Percentiles rank a stretch among this genome's conserved stretches.
Conservation (phyloP, 306 rosid genomes). For the Cicer pinnatifidum region DNA sequence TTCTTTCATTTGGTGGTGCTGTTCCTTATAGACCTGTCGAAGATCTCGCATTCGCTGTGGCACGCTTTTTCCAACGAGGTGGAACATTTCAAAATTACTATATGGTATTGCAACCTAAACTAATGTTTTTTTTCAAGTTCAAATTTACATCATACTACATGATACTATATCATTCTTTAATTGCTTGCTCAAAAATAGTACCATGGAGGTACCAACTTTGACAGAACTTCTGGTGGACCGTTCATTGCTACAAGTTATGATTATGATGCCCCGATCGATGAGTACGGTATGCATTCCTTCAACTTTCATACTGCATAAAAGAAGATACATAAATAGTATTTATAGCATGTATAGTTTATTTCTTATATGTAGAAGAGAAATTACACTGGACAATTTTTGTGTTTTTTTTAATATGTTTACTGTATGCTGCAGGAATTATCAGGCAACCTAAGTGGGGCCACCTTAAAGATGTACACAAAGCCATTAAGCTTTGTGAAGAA, state of each 20-base stretch:
- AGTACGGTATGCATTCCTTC: constrained; percentile 71
- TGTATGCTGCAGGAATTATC: constrained; percentile 66
- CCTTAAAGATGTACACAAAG: constrained; percentile 87
- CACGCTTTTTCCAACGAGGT: constrained; percentile 92
- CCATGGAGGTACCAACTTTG: constrained; percentile 99
- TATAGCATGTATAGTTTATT: background rate
- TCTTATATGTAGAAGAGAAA: constrained; percentile 13
- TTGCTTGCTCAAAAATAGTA: constrained; percentile 64
- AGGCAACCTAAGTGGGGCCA: constrained; percentile 99
- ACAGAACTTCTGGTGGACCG: constrained; percentile 83
- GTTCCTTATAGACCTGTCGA: constrained; percentile 83
- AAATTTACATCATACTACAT: constrained; percentile 22
- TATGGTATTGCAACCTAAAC: constrained; percentile 65
- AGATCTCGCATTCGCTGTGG: constrained; percentile 92
- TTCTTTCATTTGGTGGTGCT: constrained; percentile 81
- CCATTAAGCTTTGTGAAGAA: constrained; percentile 83
- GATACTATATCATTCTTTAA: constrained; percentile 32
- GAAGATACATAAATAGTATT: constrained; percentile 15
- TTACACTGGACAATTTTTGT: constrained; percentile 13
- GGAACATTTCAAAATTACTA: constrained; percentile 96
- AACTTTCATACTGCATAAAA: constrained; percentile 22
- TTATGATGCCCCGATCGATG: constrained; percentile 97
- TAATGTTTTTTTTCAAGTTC: constrained; percentile 15
- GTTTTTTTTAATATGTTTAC: background rate
- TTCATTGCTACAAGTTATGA: constrained; percentile 93